Evolutionary conservation across 2,329 filamentous ascomycete species (phyloP).

Genomic region (Emmonsiellopsis sp.): DNA sequence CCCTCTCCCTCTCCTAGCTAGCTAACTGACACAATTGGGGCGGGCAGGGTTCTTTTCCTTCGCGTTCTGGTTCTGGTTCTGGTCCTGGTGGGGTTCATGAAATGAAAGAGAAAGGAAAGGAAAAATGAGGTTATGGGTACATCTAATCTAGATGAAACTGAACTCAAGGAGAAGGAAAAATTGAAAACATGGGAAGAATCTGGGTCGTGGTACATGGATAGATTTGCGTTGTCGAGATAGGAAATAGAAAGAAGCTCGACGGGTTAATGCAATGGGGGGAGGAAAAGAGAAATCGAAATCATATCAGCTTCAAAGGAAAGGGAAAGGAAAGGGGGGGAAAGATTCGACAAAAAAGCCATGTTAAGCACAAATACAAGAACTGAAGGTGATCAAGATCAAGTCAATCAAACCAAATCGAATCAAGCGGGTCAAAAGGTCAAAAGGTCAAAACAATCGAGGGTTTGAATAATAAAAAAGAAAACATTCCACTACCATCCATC

Average conservation of each 20-base stretch:
- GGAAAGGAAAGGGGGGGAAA: neutral
- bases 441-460: neutral
- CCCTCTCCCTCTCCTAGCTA: too few species aligned
- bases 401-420: neutral
- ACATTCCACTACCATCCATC: too few species aligned
- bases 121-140: slow-evolving; percentile 20
- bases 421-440: too few species aligned
- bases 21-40: too few species aligned
- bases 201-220: neutral
- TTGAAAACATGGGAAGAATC: neutral
- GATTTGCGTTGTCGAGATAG: neutral
- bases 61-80: too few species aligned
- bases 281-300: neutral
- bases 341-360: slow-evolving; percentile 10
- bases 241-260: neutral
- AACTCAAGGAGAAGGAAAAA: slow-evolving; percentile 9
- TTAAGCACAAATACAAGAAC: slow-evolving; percentile 2
- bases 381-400: neutral
- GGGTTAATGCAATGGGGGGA: slow-evolving; percentile 1
- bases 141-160: slow-evolving; percentile 24
- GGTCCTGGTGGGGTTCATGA: neutral
- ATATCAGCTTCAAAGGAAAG: neutral
- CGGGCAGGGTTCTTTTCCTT: neutral
- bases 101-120: slow-evolving; percentile 2
- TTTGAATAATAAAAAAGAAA: too few species aligned